These are phyloP conservation scores for Echites panduratus DNA, from an alignment of 257 asterid genomes.

Conservation along the genomic window DNA sequence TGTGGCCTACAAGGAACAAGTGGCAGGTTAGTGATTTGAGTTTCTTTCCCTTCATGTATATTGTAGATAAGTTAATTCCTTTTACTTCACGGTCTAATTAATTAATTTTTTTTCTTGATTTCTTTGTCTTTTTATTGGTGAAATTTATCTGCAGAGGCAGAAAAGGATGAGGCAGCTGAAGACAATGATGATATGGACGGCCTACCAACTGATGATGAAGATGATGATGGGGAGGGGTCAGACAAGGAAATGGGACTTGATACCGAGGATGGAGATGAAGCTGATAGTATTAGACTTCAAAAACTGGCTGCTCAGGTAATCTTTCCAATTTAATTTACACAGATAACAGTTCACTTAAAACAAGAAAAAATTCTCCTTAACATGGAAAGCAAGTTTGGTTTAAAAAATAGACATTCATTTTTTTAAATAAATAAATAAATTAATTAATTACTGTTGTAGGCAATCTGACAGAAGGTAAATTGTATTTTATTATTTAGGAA, in stretches of 20 bases:
- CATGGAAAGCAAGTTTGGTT: not conserved
- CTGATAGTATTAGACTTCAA: conserved; percentile 62
- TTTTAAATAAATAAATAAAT: too few species aligned
- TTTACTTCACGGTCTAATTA: not conserved
- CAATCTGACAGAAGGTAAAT: too few species aligned
- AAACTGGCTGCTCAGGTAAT: conserved; percentile 90
- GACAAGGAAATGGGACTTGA: conserved; percentile 96
- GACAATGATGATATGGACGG: conserved; percentile 77
- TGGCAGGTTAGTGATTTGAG: conserved; percentile 57
- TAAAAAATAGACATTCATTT: not conserved
- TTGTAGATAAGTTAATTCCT: not conserved
- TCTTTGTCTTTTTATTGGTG: not conserved
- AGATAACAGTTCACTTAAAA: too few species aligned
- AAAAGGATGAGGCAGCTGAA: conserved; percentile 72
- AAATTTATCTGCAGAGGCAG: conserved; percentile 48
- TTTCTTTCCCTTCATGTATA: conserved; percentile 7
- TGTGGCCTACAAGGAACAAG: conserved; percentile 91
- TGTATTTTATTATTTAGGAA: too few species aligned
- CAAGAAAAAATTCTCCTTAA: too few species aligned
- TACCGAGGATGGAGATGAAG: conserved; percentile 86
- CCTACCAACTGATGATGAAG: conserved; percentile 72
- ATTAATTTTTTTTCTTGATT: not conserved
- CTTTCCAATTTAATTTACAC: not conserved
- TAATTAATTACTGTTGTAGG: too few species aligned
- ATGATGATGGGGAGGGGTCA: conserved; percentile 59